Conservation (phyloP, 2,329 filamentous ascomycete genomes). For the Amauroascus verrucosus region DNA sequence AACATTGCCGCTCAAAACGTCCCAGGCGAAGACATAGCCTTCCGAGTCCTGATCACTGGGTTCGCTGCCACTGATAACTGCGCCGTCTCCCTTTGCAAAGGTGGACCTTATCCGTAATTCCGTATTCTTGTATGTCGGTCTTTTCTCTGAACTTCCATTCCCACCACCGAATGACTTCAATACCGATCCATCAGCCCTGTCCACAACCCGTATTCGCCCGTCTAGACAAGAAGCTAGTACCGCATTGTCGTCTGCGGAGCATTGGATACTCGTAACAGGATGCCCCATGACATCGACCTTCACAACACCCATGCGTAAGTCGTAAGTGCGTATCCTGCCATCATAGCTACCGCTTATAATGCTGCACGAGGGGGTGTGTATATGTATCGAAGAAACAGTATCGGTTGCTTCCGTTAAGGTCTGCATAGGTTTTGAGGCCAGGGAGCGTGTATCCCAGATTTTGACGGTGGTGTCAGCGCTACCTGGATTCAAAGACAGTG, state of each 20-base stretch:
- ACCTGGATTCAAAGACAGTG: slow-evolving; percentile 20
- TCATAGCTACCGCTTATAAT: slow-evolving; percentile 74
- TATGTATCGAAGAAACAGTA: slow-evolving; percentile 33
- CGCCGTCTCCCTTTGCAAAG: slow-evolving; percentile 64
- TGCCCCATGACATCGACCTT: slow-evolving; percentile 57
- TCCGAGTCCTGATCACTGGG: slow-evolving; percentile 16
- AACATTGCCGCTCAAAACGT: slow-evolving; percentile 63
- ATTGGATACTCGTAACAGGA: slow-evolving; percentile 62
- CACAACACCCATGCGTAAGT: slow-evolving; percentile 63
- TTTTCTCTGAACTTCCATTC: slow-evolving; percentile 3
- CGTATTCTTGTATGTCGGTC: slow-evolving; percentile 46
- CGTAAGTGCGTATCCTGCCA: slow-evolving; percentile 70
- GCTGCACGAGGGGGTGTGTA: slow-evolving; percentile 32
- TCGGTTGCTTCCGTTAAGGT: slow-evolving; percentile 34
- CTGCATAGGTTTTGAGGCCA: slow-evolving; percentile 35
- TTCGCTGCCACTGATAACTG: slow-evolving; percentile 64
- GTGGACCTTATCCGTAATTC: slow-evolving; percentile 65
- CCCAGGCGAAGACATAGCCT: slow-evolving; percentile 55
- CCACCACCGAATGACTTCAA: slow-evolving; percentile 57
- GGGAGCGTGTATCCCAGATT: slow-evolving; percentile 35
- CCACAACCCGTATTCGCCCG: slow-evolving; percentile 67
- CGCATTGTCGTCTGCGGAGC: slow-evolving; percentile 63
- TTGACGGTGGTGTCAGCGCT: slow-evolving; percentile 37
- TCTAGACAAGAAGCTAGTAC: slow-evolving; percentile 68
- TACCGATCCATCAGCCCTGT: slow-evolving; percentile 61